Evolutionary conservation across 106 monocot genomes (phyloP), one percentile per base, ranked within the genome.

Genomic region (Narthecium ossifragum): DNA sequence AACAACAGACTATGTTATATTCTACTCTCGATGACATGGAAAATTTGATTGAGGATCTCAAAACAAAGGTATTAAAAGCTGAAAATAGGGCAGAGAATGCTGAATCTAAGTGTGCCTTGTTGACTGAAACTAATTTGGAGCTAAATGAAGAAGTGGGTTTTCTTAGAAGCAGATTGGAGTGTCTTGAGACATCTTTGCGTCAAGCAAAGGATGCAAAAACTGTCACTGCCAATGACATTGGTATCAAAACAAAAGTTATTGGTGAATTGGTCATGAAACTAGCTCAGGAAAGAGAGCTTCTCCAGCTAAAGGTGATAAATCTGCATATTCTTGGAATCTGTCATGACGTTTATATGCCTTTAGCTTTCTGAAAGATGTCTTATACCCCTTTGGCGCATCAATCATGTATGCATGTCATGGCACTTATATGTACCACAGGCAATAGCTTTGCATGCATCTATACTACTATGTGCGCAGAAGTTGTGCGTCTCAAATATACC

Each of bases 111-210:
- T 86, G 80, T 45, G 65, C 34, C 78, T 37, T 76, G 4, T 68
- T 90, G 66, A 69, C 78, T 63, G 86, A 87, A 53, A 81, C 86
- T 7, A 98, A 98, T 75, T 69, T 76, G 60, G 86, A 90, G 62
- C 72, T 90, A 33, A 84, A 71, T 41, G 86, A 90, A 64, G 96
- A 98, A 57, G 26, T 87, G 32, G 59, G 64, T 54, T 80, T 78
- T 61, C 41, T 96, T 26, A 90, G 83, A 51, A 48, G 70, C 17
- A 75, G 71, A 65, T 39, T 86, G 51, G 75, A 80, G 68, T 57
- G 15, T 31, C 39, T 96, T 36, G 83, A 96, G 69, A 66, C 40
- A 43, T 76, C 79, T 46, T 55, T 88, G 41, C 46, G 31, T 70
- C 74, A 78, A 62, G 77, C 77, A 34, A 73, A 94, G n/a, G 57